Evolutionary conservation across 495 filamentous ascomycete species (phyloP).

Genomic region (Trichodelitschia bisporula): DNA sequence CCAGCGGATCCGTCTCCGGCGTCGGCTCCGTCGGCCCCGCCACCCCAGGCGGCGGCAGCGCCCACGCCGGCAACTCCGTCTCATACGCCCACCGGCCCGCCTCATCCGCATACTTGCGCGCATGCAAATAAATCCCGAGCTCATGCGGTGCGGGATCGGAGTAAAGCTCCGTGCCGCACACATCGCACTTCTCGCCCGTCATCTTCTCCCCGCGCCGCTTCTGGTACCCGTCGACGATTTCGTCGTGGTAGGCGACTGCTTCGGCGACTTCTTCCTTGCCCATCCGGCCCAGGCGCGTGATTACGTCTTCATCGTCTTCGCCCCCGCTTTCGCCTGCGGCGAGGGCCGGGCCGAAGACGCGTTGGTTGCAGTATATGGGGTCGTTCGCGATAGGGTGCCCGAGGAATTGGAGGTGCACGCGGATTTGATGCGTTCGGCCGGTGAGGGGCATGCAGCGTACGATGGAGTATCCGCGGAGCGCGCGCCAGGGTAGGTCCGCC

Average conservation of each 20-base stretch:
- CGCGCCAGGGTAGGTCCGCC: slow-evolving; percentile 13
- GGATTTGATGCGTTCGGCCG: slow-evolving; percentile 80
- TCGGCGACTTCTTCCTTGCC: slow-evolving; percentile 80
- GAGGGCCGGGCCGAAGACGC: slow-evolving; percentile 64
- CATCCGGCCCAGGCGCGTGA: slow-evolving; percentile 65
- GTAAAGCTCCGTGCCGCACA: slow-evolving; percentile 75
- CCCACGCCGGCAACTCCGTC: slow-evolving; percentile 69
- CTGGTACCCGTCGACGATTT: slow-evolving; percentile 67
- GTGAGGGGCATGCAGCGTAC: slow-evolving; percentile 86
- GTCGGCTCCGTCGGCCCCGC: slow-evolving; percentile 15
- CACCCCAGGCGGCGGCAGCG: slow-evolving; percentile 37
- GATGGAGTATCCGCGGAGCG: slow-evolving; percentile 56
- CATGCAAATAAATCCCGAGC: slow-evolving; percentile 81
- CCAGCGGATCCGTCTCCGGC: slow-evolving; percentile 14
- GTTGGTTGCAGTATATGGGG: slow-evolving; percentile 86
- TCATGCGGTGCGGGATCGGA: slow-evolving; percentile 78
- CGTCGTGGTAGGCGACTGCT: slow-evolving; percentile 79
- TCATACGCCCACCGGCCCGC: slow-evolving; percentile 67
- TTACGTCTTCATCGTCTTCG: slow-evolving; percentile 68
- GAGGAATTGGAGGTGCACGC: slow-evolving; percentile 83
- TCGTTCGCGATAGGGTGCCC: slow-evolving; percentile 93
- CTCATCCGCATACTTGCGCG: slow-evolving; percentile 60
- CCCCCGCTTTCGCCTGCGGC: slow-evolving; percentile 40
- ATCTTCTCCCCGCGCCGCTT: slow-evolving; percentile 76
- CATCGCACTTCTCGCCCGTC: slow-evolving; percentile 54